Conservation (phyloP, 345 rosid species). For the Corchorus capsularis region DNA sequence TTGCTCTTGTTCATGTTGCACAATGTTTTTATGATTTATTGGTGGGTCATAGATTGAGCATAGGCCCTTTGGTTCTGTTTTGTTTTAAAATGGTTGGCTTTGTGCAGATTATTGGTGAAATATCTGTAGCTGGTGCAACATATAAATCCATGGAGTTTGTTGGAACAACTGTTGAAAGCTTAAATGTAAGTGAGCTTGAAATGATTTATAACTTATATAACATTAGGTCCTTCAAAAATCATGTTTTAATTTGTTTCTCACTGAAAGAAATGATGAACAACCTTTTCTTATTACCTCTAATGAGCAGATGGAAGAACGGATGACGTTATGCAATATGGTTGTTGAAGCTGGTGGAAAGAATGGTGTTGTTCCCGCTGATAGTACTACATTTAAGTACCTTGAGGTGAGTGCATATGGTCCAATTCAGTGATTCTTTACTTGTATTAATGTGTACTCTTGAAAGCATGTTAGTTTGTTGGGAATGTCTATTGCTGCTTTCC, state of each 20-base stretch:
- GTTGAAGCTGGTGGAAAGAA: slow-evolving; percentile 99
- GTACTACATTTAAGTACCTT: slow-evolving; percentile 84
- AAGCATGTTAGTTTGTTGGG: slow-evolving; percentile 4
- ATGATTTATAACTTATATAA: neutral
- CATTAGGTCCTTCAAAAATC: neutral
- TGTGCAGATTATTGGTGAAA: slow-evolving; percentile 91
- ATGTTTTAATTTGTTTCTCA: neutral
- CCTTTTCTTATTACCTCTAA: slow-evolving; percentile 18
- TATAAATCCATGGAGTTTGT: slow-evolving; percentile 96
- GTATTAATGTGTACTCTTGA: neutral
- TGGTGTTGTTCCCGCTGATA: slow-evolving; percentile 92
- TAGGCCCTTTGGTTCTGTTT: neutral
- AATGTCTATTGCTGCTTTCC: neutral
- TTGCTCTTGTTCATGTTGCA: neutral
- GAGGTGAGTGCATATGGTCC: slow-evolving; percentile 49
- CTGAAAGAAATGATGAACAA: neutral
- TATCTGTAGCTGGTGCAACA: slow-evolving; percentile 96
- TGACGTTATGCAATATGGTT: slow-evolving; percentile 98
- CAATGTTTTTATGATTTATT: neutral
- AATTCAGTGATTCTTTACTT: neutral
- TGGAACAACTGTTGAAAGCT: slow-evolving; percentile 85
- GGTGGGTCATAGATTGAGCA: neutral
- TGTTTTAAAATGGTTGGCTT: neutral
- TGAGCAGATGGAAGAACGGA: slow-evolving; percentile 94
- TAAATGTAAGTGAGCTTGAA: slow-evolving; percentile 55